Evolutionary conservation across 192 early-diverging fungal genomes (phyloP), one percentile per base, ranked within the genome.

Genomic region (Entophlyctis helioformis): DNA sequence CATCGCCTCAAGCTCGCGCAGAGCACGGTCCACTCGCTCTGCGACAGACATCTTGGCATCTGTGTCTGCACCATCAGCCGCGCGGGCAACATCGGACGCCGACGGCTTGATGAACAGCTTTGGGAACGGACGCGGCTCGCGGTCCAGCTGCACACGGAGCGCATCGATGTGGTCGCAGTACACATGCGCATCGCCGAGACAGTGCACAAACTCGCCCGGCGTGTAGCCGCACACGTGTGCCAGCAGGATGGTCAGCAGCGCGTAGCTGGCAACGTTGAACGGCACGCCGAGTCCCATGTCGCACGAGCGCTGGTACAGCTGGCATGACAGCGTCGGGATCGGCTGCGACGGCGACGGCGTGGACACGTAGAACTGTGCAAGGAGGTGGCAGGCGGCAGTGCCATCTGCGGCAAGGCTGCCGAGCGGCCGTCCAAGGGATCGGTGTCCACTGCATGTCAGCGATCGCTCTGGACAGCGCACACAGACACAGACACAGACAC

Each of bases 261-360:
- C 85, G 53, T 98, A 98, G 22, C 85, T 89, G 3, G 95, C 88
- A 64, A 98, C 94, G 56, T 98, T 98, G 60, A 98, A 98, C 0
- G 95, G 95, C 0, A 98, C 90, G 18, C 95, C 95, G 20, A 98
- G 69, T 4, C 95, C 95, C 65, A 98, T 74, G 54, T 98, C 95
- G 59, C 85, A 86, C 1, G 88, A 66, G 1, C 95, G 73, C 62
- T 98, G 95, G 67, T 98, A 98, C 39, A 98, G 70, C 42, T 88
- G 84, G 61, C 93, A 96, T 1, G 87, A 92, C 11, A 98, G 67
- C 18, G 57, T 54, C 1, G 75, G 69, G 11, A 66, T 60, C 0
- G 62, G 51, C 52, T 21, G 36, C 29, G 64, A n/a, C n/a, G n/a
- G n/a, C 28, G 71, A 49, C 0, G 79, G 77, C 2, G 69, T 72